phyloP scores from a whole-genome alignment of 352 stramenopile genomes.

The Globisporangium nodosum region DNA sequence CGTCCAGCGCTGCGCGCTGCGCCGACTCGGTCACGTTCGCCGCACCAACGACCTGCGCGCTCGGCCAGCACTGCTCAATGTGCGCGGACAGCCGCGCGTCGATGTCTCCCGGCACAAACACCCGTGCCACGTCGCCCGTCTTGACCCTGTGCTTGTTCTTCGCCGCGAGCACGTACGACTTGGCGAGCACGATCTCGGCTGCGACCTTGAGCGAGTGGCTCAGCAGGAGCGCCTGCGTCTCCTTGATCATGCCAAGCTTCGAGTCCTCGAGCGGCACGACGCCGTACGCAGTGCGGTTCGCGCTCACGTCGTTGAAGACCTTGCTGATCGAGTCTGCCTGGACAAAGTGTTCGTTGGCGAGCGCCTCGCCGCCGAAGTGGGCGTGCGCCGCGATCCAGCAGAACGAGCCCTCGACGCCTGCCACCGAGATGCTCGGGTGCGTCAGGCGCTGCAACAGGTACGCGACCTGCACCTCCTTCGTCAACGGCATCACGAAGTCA shows the following conservation, averaged over 20 bases:
- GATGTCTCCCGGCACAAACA: constrained; percentile 57
- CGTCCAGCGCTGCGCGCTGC: constrained; percentile 29
- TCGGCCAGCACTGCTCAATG: constrained; percentile 73
- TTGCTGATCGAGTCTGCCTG: constrained; percentile 55
- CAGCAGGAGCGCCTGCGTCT: constrained; percentile 74
- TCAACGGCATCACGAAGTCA: constrained; percentile 98
- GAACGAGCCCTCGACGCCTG: constrained; percentile 66
- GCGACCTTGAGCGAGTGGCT: constrained; percentile 71
- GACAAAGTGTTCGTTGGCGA: constrained; percentile 49
- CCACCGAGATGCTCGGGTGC: constrained; percentile 71
- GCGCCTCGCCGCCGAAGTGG: constrained; percentile 50
- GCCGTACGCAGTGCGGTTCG: constrained; percentile 78
- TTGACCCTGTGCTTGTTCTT: constrained; percentile 41
- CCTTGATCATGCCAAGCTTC: constrained; percentile 80
- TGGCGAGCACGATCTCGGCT: constrained; percentile 64
- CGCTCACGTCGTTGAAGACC: constrained; percentile 76
- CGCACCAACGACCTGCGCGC: constrained; percentile 54
- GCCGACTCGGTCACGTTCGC: constrained; percentile 61
- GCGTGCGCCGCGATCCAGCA: constrained; percentile 65
- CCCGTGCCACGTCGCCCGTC: constrained; percentile 38
- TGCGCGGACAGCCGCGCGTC: constrained; percentile 47
- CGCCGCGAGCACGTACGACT: constrained; percentile 65
- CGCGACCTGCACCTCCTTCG: constrained; percentile 97
- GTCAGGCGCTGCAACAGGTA: constrained; percentile 84
- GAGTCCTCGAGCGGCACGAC: constrained; percentile 85